Evolutionary conservation across 805 yeast species (phyloP), one percentile per base, ranked within the genome.

Genomic region (Wickerhamiella cacticola): DNA sequence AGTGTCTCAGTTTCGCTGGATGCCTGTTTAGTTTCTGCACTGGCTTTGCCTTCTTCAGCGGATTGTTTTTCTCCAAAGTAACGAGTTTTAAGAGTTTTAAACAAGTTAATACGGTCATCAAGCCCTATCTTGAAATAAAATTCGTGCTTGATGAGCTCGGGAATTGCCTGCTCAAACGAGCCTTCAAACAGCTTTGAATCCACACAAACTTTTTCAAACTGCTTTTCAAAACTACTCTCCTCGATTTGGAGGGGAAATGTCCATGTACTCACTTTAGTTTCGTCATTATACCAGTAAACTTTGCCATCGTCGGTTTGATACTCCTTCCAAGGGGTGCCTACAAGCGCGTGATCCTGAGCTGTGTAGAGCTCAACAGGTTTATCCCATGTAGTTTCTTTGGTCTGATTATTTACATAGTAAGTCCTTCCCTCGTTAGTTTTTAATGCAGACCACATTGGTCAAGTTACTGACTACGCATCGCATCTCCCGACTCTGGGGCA

Each of bases 331-430:
- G 74, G 75, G 1, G 79, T 70, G 18, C 66, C 65, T 33, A 65
- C 68, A 15, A 78, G 68, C 22, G 75, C 72, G 64, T 70, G 53
- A 48, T 64, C 62, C 2, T 46, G 36, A 9, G 48, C 53, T 1
- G 70, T 63, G 40, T 56, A 61, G 21, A 72, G 57, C 46, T 71
- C 81, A 15, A 63, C 73, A 0, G 96, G 96, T 53, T 78, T 76
- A 22, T 82, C 84, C 95, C 96, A 86, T 45, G 79, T 76, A 0
- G 95, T 78, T 53, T 77, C 76, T 43, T 76, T 73, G 0, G 89
- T 80, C 23, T 60, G 70, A 0, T 73, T 46, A 53, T 87, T 78
- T 61, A 77, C 84, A 63, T 81, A 87, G 64, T 87, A 48, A 3
- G 68, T 66, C 44, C 79, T 69, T n/a, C 26, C 23, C 9, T 38